Evolutionary conservation across 2,329 filamentous ascomycete species (phyloP).

Genomic region (Cylindrodendrum hubeiense): DNA sequence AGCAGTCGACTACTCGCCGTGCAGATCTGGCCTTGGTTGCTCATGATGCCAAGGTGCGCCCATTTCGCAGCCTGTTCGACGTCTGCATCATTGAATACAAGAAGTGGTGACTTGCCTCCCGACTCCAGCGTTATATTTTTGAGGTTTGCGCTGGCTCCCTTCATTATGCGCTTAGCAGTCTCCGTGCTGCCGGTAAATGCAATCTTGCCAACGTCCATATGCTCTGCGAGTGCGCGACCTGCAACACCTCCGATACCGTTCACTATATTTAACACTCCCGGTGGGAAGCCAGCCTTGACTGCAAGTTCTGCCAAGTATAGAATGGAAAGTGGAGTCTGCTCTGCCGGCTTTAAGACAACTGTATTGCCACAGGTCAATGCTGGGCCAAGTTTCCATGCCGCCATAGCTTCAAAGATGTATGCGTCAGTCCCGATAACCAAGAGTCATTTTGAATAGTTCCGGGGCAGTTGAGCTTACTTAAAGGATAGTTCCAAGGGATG

Average conservation of each 20-base stretch:
- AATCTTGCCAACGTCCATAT: slow-evolving; percentile 78
- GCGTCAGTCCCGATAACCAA: too few species aligned
- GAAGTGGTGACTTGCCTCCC: slow-evolving; percentile 72
- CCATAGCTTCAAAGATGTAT: too few species aligned
- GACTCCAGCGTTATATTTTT: slow-evolving; percentile 76
- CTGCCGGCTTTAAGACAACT: slow-evolving; percentile 73
- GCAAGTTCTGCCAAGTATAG: slow-evolving; percentile 74
- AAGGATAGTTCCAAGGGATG: slow-evolving; percentile 80
- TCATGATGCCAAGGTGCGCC: slow-evolving; percentile 62
- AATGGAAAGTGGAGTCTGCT: slow-evolving; percentile 74
- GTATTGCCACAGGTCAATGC: slow-evolving; percentile 73
- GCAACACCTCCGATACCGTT: slow-evolving; percentile 77
- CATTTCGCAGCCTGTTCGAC: slow-evolving; percentile 75
- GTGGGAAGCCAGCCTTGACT: slow-evolving; percentile 79
- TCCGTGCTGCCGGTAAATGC: slow-evolving; percentile 82
- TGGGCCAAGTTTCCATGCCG: slow-evolving; percentile 79
- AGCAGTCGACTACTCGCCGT: background rate
- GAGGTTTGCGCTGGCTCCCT: slow-evolving; percentile 69
- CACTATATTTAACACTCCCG: slow-evolving; percentile 80
- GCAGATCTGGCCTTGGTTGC: slow-evolving; percentile 55
- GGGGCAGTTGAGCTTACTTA: slow-evolving; percentile 8
- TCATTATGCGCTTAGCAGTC: slow-evolving; percentile 81
- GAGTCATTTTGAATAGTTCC: too few species aligned
- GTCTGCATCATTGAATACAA: slow-evolving; percentile 75
- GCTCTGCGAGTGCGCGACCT: slow-evolving; percentile 74